phyloP scores from a whole-genome alignment of 495 filamentous ascomycete species.

The Tuber magnatum region DNA sequence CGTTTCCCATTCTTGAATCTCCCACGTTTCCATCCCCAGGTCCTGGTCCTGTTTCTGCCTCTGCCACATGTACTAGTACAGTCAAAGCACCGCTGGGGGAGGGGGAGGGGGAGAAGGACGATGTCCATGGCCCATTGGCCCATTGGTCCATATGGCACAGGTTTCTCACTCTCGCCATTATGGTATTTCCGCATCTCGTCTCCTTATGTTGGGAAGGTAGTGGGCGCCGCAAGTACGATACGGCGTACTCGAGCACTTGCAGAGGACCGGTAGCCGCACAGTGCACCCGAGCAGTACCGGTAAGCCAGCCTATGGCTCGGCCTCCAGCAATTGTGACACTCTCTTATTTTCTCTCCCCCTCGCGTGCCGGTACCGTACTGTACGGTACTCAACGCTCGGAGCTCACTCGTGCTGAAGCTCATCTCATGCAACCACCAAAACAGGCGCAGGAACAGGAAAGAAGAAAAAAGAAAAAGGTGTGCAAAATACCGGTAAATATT shows the following conservation, averaged over 20 bases:
- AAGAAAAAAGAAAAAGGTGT: not conserved
- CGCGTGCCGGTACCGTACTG: no score
- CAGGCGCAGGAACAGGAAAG: not conserved
- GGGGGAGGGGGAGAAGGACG: not conserved
- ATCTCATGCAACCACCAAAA: not conserved
- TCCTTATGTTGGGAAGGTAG: not conserved
- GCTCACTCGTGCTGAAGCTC: not conserved
- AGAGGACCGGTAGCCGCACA: not conserved
- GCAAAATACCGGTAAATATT: not conserved
- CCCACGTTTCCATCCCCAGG: not conserved
- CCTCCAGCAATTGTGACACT: not conserved
- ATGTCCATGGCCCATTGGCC: not conserved
- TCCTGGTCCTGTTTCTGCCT: not conserved
- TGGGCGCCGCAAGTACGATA: no score
- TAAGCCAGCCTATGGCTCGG: not conserved
- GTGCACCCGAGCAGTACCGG: not conserved
- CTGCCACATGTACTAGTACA: not conserved
- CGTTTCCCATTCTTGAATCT: not conserved
- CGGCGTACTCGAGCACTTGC: not conserved
- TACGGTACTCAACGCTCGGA: not conserved
- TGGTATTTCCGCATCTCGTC: not conserved
- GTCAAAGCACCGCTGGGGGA: not conserved
- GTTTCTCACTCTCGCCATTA: not conserved
- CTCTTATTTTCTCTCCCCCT: not conserved
- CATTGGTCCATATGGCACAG: not conserved